A percentile compares a stretch with the other conserved stretches of the same genome.
These are phyloP conservation scores for Podosphaera xanthii DNA, from an alignment of 2,329 filamentous ascomycete species.

Conservation along the genomic window DNA sequence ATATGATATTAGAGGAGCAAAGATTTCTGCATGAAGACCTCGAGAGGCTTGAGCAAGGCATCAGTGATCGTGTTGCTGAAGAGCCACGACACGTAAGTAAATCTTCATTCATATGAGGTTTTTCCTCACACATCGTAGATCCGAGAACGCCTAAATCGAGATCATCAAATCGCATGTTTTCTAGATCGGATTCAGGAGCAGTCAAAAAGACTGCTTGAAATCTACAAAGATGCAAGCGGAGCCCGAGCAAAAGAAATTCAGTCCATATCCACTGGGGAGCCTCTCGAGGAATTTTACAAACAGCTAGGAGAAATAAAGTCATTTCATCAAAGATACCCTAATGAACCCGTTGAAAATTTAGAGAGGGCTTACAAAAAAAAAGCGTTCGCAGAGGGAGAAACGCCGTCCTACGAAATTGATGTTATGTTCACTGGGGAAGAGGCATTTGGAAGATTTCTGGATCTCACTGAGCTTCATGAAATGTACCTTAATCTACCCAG, in stretches of 20 bases:
- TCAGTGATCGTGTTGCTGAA: constrained; percentile 70
- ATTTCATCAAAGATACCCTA: constrained; percentile 77
- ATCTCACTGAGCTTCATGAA: constrained; percentile 66
- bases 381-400: constrained; percentile 38
- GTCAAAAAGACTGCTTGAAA: constrained; percentile 53
- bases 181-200: constrained; percentile 73
- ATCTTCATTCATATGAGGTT: neutral
- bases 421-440: constrained; percentile 92
- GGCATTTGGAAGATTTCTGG: constrained; percentile 76
- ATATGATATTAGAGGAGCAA: constrained; percentile 78
- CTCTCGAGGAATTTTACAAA: constrained; percentile 78
- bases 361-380: constrained; percentile 72
- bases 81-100: constrained; percentile 61
- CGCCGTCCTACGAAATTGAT: constrained; percentile 49
- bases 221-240: constrained; percentile 63
- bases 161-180: constrained; percentile 78
- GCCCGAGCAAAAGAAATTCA: constrained; percentile 59
- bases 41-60: constrained; percentile 82
- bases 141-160: constrained; percentile 67
- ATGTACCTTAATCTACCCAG: constrained; percentile 74
- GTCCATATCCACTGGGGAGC: constrained; percentile 60
- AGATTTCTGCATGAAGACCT: constrained; percentile 88
- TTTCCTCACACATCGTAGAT: constrained; percentile 30
- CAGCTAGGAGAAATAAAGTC: constrained; percentile 61
- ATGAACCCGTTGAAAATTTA: constrained; percentile 84